Conservation (phyloP, 108 stramenopile species). For the Nitzschia sp. region DNA sequence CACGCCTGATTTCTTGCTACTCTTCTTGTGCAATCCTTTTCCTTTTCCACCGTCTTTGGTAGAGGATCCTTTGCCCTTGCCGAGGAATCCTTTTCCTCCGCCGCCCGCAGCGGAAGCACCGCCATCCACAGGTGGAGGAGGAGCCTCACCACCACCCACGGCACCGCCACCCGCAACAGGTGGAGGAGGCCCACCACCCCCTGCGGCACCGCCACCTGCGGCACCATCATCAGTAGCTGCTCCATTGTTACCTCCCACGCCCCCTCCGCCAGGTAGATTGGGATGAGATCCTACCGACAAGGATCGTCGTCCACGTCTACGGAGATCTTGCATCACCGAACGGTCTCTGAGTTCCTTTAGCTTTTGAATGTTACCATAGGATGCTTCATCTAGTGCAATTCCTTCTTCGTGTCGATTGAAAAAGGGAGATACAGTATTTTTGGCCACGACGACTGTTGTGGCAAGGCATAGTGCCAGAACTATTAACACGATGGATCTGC, state of each 20-base stretch:
- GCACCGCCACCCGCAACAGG: neutral
- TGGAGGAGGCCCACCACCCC: neutral
- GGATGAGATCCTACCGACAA: neutral
- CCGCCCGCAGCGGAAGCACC: neutral
- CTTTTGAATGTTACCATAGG: no score
- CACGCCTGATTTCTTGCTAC: neutral
- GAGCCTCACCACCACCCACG: neutral
- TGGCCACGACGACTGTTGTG: neutral
- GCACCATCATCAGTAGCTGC: neutral
- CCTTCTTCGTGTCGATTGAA: constrained; percentile 1
- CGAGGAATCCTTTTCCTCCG: neutral
- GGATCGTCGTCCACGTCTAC: neutral
- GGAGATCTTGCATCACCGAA: no score
- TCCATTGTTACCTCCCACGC: neutral
- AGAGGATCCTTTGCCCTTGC: neutral
- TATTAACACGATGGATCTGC: no score
- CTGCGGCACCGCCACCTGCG: neutral
- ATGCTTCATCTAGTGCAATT: no score
- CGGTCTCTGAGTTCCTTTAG: neutral
- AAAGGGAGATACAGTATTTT: neutral
- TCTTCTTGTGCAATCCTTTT: neutral
- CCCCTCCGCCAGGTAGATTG: neutral
- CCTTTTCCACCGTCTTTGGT: neutral
- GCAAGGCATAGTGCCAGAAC: no score
- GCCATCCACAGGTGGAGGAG: no score